These are phyloP conservation scores for Aspergillus jensenii DNA, from an alignment of 2,329 filamentous ascomycete species.

Conservation along the genomic window DNA sequence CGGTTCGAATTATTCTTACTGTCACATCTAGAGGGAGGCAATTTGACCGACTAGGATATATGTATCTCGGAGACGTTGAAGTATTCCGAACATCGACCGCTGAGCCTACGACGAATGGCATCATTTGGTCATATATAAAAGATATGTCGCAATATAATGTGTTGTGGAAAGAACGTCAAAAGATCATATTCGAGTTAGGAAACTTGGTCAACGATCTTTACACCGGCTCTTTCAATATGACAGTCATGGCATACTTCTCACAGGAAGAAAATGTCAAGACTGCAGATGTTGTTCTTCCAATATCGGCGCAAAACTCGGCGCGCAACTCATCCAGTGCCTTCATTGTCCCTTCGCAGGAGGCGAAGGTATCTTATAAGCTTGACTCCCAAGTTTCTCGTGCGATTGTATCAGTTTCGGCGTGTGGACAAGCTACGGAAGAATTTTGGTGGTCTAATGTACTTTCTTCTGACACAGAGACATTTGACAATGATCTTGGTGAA, in stretches of 20 bases:
- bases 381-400: conserved; percentile 68
- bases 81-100: conserved; percentile 83
- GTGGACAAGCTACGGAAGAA: conserved; percentile 73
- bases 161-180: conserved; percentile 69
- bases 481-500: conserved; percentile 55
- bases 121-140: conserved; percentile 74
- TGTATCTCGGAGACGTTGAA: conserved; percentile 76
- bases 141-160: conserved; percentile 72
- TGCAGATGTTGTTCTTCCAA: conserved; percentile 67
- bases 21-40: conserved; percentile 70
- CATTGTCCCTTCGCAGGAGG: conserved; percentile 62
- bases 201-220: conserved; percentile 71
- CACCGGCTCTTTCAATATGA: conserved; percentile 72
- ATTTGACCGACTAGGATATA: conserved; percentile 71
- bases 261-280: conserved; percentile 40
- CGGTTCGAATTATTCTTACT: conserved; percentile 74
- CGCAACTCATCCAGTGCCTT: conserved; percentile 64
- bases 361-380: conserved; percentile 60
- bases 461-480: conserved; percentile 59
- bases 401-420: conserved; percentile 73
- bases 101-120: conserved; percentile 69
- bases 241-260: conserved; percentile 72
- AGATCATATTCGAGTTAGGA: conserved; percentile 75
- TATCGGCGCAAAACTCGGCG: conserved; percentile 38
- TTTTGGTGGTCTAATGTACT: conserved; percentile 84